Percentiles rank a stretch among this genome's conserved stretches.
These are phyloP conservation scores for Pittosporum tobira DNA, from an alignment of 129 eudicot species.

Conservation along the genomic window DNA sequence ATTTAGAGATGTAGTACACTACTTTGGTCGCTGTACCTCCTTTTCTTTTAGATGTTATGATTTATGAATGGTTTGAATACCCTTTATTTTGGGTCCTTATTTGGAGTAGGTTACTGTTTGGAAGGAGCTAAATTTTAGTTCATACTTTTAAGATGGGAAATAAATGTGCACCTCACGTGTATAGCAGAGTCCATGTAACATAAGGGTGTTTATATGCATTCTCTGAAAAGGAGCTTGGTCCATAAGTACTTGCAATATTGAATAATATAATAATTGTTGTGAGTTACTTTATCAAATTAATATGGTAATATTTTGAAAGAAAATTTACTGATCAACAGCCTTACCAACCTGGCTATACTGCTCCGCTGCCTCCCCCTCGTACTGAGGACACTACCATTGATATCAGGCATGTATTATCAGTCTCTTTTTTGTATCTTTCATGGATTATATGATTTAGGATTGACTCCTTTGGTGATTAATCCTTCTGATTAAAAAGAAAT, in stretches of 20 bases:
- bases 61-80: too few relatives aligned
- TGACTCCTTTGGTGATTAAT: neutral
- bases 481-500: neutral
- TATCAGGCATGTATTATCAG: conserved; percentile 43
- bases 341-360: conserved; percentile 71
- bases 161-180: neutral
- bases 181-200: neutral
- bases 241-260: neutral
- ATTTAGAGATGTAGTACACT: too few relatives aligned
- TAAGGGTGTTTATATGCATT: neutral
- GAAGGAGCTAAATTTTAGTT: too few relatives aligned
- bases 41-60: too few relatives aligned
- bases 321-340: conserved; percentile 26
- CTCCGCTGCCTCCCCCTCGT: conserved; percentile 46
- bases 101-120: too few relatives aligned
- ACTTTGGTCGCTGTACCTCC: too few relatives aligned
- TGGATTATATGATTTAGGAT: neutral
- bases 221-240: neutral
- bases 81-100: too few relatives aligned
- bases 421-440: neutral
- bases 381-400: conserved; percentile 55
- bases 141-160: too few relatives aligned
- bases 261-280: neutral
- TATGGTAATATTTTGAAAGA: neutral
- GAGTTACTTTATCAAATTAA: neutral